These are phyloP conservation scores for Helianthus annuus DNA, from an alignment of 129 eudicot genomes.

Conservation along the genomic window HanXRQr2.0-SUNRISE NC_035446.2:164224551-164225050, in stretches of 20 bases:
- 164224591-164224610: no score
- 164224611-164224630: no score
- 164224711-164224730: neutral
- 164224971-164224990: neutral
- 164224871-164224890: neutral
- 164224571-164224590: no score
- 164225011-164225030: conserved; percentile 25
- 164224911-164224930: no score
- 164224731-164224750: neutral
- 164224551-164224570: no score
- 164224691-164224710: neutral
- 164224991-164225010: conserved; percentile 23
- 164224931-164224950: neutral
- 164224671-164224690: neutral
- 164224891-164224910: neutral
- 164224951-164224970: conserved; percentile 2
- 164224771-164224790: neutral
- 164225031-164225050: conserved; percentile 8
- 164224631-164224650: neutral
- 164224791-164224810: neutral
- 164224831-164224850: neutral
- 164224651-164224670: neutral
- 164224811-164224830: neutral
- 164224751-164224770: neutral
- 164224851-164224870: neutral